Percentiles rank a stretch among this genome's conserved stretches.
These are phyloP conservation scores for Taphrina pruni DNA, from an alignment of 1,139 yeast species.

Conservation along the genomic window DNA sequence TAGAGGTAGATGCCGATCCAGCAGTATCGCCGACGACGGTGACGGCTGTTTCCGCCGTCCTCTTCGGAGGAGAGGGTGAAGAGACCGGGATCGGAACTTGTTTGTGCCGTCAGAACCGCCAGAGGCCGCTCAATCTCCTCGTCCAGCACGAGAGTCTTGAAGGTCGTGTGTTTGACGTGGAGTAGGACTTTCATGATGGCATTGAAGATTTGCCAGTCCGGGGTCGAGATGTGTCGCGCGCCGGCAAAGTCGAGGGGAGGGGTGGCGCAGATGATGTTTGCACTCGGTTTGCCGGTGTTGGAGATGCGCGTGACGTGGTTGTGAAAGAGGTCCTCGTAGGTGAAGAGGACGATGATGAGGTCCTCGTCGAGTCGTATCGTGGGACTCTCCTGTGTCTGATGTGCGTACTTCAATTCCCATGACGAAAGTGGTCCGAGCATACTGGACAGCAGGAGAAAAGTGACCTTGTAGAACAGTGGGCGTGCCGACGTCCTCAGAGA, in stretches of 20 bases:
- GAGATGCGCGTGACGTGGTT: constrained; percentile 3
- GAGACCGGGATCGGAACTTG: not conserved
- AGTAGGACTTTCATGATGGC: constrained; percentile 6
- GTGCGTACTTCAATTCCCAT: constrained; percentile 8
- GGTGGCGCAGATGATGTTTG: constrained; percentile 15
- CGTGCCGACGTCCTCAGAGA: constrained; percentile 13
- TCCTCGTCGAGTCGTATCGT: constrained; percentile 10
- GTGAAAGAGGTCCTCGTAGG: constrained; percentile 15
- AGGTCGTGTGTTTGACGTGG: constrained; percentile 17
- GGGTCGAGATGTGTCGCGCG: constrained; percentile 14
- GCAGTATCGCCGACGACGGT: not conserved
- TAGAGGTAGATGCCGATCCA: constrained; percentile 12
- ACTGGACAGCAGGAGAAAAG: not conserved
- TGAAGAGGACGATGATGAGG: constrained; percentile 4
- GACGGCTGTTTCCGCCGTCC: too few relatives aligned
- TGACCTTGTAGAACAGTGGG: constrained; percentile 7
- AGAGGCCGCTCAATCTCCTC: constrained; percentile 12
- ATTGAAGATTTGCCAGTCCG: constrained; percentile 19
- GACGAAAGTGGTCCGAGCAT: constrained; percentile 14
- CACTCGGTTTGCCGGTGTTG: constrained; percentile 7
- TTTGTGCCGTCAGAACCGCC: not conserved
- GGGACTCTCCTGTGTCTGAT: constrained; percentile 10
- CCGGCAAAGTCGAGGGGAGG: constrained; percentile 12
- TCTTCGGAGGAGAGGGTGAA: too few relatives aligned
- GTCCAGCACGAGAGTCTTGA: constrained; percentile 15